Evolutionary conservation across 352 stramenopile species (phyloP), one percentile per base, ranked within the genome.

Genomic region (Phytophthora europaea): DNA sequence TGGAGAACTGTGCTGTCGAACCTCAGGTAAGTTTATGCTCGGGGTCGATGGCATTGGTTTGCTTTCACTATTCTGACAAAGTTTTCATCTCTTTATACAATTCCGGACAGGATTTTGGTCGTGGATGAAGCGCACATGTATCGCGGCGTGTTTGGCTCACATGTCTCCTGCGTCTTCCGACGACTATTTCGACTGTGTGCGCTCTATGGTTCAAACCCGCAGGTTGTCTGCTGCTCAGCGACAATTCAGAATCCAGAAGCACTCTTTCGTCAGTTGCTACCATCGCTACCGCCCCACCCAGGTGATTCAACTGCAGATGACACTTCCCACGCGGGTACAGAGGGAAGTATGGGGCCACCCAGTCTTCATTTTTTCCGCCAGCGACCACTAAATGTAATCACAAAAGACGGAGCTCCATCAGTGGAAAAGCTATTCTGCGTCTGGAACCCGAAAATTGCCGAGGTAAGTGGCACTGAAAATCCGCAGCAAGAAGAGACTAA

Each of bases 111-210:
- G 54, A 57, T 92, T 7, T 55, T 97, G 2, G 88, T 96, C 18
- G 76, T 97, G 9, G 88, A 95, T 43, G 89, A 97, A 86, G 94
- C 95, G 26, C 97, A 99, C 82, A 97, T 98, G 79, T 99, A 99
- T 75, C 91, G 96, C 1, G 90, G 90, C 34, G 82, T 95, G 12
- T 96, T 97, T 77, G 90, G 90, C 1, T 90, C 89, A 4, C 90
- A 97, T 52, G 85, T 95, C 18, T 86, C 94, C 13, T 88, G 85
- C 31, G 93, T 99, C 4, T 88, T 99, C n/a, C 90, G 93, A 2
- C 89, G 96, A 6, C 73, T 99, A 20, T 92, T 97, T 72, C 92
- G 96, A 0, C 72, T 99, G 1, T 98, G 90, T 59, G 85, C 89
- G 4, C 66, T 95, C 7, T 95, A 98, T 22, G 86, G 90, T 8